These are phyloP conservation scores for Diaporthe longicolla DNA, from an alignment of 2,329 filamentous ascomycete genomes.

Conservation along the genomic window DNA sequence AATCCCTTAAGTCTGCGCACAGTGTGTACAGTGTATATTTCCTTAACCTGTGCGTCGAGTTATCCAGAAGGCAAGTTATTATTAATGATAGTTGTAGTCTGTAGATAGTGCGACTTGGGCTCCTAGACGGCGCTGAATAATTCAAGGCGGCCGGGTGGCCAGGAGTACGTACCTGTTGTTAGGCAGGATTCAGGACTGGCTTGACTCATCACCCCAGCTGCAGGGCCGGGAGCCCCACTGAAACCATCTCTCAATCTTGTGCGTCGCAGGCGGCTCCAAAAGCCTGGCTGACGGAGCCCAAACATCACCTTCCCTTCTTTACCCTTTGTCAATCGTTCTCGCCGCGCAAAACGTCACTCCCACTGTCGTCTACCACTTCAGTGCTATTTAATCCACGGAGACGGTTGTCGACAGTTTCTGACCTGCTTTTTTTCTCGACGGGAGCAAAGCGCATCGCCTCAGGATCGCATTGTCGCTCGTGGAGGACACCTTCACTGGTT, in stretches of 20 bases:
- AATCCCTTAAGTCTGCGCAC: too few relatives aligned
- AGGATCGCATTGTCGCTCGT: conserved; percentile 38
- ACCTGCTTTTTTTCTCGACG: conserved; percentile 40
- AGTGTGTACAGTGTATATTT: not conserved
- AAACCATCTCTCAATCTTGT: conserved; percentile 1
- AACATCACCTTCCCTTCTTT: conserved; percentile 25
- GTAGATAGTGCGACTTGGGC: not conserved
- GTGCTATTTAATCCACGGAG: conserved; percentile 28
- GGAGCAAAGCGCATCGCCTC: conserved; percentile 36
- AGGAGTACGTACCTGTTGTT: not conserved
- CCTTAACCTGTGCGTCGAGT: not conserved
- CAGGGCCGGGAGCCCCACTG: not conserved
- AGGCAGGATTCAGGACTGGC: too few relatives aligned
- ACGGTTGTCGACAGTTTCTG: conserved; percentile 38
- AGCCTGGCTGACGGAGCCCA: not conserved
- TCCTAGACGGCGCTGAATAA: not conserved
- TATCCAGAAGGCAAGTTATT: not conserved
- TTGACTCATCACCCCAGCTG: not conserved
- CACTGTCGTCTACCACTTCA: conserved; percentile 26
- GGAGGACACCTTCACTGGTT: conserved; percentile 43
- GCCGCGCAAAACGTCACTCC: conserved; percentile 31
- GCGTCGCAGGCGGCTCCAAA: not conserved
- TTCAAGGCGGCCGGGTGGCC: not conserved
- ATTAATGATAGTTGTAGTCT: not conserved
- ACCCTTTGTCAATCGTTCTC: conserved; percentile 39